Evolutionary conservation across 805 yeast genomes (phyloP), one percentile per base, ranked within the genome.

Genomic region (Starmera caribaea): DNA sequence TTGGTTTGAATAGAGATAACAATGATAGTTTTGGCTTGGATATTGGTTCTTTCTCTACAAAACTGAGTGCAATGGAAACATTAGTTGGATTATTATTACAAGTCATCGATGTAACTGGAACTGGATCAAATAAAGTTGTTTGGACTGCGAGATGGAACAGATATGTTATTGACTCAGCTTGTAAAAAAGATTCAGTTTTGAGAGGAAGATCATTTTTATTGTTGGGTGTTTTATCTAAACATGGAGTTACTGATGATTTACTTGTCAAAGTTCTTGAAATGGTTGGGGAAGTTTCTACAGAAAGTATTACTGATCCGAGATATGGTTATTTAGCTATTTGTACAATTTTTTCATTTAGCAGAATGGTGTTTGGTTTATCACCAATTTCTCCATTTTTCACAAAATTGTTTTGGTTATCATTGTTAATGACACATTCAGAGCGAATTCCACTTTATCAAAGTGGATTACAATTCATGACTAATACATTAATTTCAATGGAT

Each of bases 91-190:
- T 66, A 32, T 58, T 84, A 45, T 61, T 74, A 33, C 65, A 68
- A 13, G 69, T 81, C 44, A 69, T 81, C 50, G 66, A 67, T 8
- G 61, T 63, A 21, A 64, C 76, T 34, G 71, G 76, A 13, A 60
- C 68, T 3, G 53, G 63, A 2, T 69, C 67, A 7, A 74, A 71
- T 36, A 65, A 69, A 33, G 62, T 68, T 8, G 63, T 70, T 28
- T 81, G 87, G 81, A 66, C 74, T 45, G 62, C 76, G 6, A 70
- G 79, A 43, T 84, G 87, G 82, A 71, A 74, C 43, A 68, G 81
- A 30, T 71, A 73, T 47, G 73, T 81, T 5, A 64, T 79, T 43
- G 79, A 76, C 45, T 71, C 83, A 15, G 78, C 84, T 0, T 77
- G 79, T 50, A 62, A 65, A 35, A 58, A 65, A 4, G 66, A 68